Evolutionary conservation across 768 basidiomycete genomes (phyloP), one percentile per base, ranked within the genome.

Genomic region (Russula earlei): DNA sequence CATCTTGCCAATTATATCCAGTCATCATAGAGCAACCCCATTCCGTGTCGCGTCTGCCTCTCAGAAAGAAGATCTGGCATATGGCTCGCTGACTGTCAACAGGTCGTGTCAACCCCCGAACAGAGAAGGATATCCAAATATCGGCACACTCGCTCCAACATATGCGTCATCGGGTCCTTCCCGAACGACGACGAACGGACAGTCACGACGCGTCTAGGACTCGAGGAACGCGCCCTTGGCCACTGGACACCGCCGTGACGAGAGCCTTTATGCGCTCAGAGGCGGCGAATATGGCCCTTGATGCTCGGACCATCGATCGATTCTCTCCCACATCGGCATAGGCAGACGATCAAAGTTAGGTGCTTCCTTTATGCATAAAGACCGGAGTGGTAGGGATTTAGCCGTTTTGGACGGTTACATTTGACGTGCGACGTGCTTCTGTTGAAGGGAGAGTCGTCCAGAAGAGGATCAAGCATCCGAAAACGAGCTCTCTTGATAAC

Each of bases 391-490:
- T 46, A 56, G 49, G n/a, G 17, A 36, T 19, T 46, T 56, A 46
- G 49, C 54, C 58, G 57, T 56, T 56, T 57, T 41, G 15, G 44
- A 47, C 34, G 4, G 1, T 29, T 45, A 36, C 51, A 45, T 46
- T 50, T 56, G 58, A 56, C 58, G 43, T 59, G 44, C 25, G 46
- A 19, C 48, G 44, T 51, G 54, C 58, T 56, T 56, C 54, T 46
- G 44, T 45, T 56, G 49, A 44, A 56, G 49, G 43, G 22, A 33
- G 42, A 31, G 34, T 34, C 3, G 22, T 37, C 52, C 52, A 50
- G 55, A 57, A 57, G 56, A 40, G 38, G 51, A 45, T 46, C 46
- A 33, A 47, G 50, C 42, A 14, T 50, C 48, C 55, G 48, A 56
- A 56, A 50, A 38, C 33, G 48, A 56, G 33, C n/a, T 17, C 40